Evolutionary conservation across 352 stramenopile genomes (phyloP).

Genomic region (Phytopythium chamaehyphon): DNA sequence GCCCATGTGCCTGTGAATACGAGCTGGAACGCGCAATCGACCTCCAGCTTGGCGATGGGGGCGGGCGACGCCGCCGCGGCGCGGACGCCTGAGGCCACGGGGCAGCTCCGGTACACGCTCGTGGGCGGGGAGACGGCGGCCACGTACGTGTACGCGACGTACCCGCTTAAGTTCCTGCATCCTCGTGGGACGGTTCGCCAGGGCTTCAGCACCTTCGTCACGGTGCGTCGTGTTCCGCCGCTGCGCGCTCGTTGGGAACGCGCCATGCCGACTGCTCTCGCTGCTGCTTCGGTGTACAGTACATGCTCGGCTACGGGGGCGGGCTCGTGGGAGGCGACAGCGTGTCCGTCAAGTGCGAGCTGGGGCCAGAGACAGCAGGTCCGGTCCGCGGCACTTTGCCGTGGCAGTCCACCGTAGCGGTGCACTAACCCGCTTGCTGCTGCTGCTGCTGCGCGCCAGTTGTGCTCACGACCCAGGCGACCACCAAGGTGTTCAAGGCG

Average conservation of each 20-base stretch:
- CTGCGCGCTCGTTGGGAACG: neutral
- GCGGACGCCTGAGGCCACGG: conserved; percentile 15
- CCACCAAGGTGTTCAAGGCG: conserved; percentile 87
- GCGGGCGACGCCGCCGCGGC: neutral
- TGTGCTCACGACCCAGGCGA: conserved; percentile 75
- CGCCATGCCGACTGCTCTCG: neutral
- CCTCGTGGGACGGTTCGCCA: conserved; percentile 57
- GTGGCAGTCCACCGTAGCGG: neutral
- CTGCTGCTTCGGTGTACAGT: conserved; percentile 27
- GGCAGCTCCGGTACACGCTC: conserved; percentile 69
- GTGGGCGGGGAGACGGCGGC: conserved; percentile 53
- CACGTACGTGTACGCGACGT: conserved; percentile 79
- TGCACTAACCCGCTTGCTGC: conserved; percentile 9
- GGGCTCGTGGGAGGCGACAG: conserved; percentile 76
- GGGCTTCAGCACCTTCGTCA: conserved; percentile 68
- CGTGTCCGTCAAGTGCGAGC: conserved; percentile 54
- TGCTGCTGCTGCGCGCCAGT: conserved; percentile 25
- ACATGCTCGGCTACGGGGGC: conserved; percentile 80
- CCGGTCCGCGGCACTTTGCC: conserved; percentile 5
- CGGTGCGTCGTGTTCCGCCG: conserved; percentile 26
- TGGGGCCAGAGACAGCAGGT: conserved; percentile 48
- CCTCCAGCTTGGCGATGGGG: neutral
- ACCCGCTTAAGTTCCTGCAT: conserved; percentile 87
- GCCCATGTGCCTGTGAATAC: too few relatives aligned
- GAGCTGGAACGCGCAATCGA: neutral